Conservation (phyloP, 1,284 basidiomycete species). For the Boletellus deceptivus region DNA sequence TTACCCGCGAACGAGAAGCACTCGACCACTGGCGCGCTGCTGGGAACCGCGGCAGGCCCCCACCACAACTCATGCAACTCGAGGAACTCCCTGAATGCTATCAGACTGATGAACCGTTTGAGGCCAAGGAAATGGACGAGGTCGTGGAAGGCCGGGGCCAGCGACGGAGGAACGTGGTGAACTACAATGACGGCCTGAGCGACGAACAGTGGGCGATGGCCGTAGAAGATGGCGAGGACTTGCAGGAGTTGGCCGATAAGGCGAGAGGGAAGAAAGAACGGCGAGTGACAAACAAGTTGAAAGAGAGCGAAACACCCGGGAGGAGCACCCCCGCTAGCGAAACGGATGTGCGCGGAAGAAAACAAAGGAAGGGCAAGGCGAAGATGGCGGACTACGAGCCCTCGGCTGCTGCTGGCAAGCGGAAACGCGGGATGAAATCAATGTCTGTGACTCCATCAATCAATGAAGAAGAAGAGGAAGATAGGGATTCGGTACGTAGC, state of each 20-base stretch:
- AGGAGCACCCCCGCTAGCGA: constrained; percentile 65
- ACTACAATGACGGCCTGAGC: constrained; percentile 92
- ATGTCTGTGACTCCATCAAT: constrained; percentile 75
- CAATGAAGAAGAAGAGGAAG: constrained; percentile 67
- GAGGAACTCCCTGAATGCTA: constrained; percentile 94
- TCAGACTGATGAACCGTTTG: constrained; percentile 79
- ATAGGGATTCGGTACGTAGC: constrained; percentile 59
- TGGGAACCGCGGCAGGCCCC: constrained; percentile 80
- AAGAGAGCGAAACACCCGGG: constrained; percentile 51
- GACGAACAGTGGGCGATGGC: constrained; percentile 95
- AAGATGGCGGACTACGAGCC: constrained; percentile 54
- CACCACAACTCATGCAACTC: constrained; percentile 79
- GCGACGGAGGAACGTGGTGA: constrained; percentile 80
- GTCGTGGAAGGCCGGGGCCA: constrained; percentile 81
- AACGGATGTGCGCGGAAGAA: constrained; percentile 56
- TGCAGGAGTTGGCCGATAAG: constrained; percentile 71
- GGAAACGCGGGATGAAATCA: constrained; percentile 72
- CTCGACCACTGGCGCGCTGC: constrained; percentile 69
- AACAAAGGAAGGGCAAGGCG: constrained; percentile 65
- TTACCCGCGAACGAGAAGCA: constrained; percentile 74
- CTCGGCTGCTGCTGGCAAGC: constrained; percentile 51
- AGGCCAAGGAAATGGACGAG: constrained; percentile 64
- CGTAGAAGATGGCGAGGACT: constrained; percentile 84
- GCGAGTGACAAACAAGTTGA: constrained; percentile 52
- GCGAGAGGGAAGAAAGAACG: constrained; percentile 62